Evolutionary conservation across 1,139 yeast genomes (phyloP).

Genomic region (Diutina neorugosa): DNA sequence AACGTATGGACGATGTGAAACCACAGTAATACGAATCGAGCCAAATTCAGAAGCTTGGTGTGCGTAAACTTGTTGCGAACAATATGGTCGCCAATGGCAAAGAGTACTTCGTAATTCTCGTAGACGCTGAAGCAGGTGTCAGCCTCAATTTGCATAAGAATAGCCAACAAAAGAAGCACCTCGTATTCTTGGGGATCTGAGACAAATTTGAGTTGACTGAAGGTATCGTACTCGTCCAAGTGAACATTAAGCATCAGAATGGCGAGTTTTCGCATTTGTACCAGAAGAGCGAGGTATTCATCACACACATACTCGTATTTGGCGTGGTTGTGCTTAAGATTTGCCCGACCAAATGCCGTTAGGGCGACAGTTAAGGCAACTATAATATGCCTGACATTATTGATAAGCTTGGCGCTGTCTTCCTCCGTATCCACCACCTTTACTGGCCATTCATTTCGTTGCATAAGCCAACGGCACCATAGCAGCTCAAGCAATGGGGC

Average conservation of each 20-base stretch:
- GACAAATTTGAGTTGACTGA: background rate
- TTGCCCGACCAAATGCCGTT: background rate
- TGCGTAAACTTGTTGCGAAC: constrained; percentile 14
- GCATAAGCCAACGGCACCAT: background rate
- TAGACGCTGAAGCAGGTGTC: constrained; percentile 28
- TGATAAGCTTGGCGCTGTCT: background rate
- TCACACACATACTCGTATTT: background rate
- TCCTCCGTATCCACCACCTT: background rate
- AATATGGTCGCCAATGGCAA: constrained; percentile 30
- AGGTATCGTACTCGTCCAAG: background rate
- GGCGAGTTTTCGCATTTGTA: background rate
- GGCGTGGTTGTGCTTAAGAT: background rate
- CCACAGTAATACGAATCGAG: constrained; percentile 15
- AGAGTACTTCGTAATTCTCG: constrained; percentile 31
- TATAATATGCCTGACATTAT: background rate
- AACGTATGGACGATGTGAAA: constrained; percentile 20
- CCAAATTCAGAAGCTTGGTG: constrained; percentile 9
- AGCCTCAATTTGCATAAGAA: constrained; percentile 25
- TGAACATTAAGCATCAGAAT: background rate
- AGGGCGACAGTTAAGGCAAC: background rate
- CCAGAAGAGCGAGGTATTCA: background rate
- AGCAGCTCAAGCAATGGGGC: background rate
- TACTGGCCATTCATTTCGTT: background rate
- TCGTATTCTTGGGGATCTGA: constrained; percentile 9
- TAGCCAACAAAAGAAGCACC: constrained; percentile 14